Percentiles rank a stretch among this genome's conserved stretches.
phyloP scores from a whole-genome alignment of 257 asterid species.

The Cinchona pubescens region DNA sequence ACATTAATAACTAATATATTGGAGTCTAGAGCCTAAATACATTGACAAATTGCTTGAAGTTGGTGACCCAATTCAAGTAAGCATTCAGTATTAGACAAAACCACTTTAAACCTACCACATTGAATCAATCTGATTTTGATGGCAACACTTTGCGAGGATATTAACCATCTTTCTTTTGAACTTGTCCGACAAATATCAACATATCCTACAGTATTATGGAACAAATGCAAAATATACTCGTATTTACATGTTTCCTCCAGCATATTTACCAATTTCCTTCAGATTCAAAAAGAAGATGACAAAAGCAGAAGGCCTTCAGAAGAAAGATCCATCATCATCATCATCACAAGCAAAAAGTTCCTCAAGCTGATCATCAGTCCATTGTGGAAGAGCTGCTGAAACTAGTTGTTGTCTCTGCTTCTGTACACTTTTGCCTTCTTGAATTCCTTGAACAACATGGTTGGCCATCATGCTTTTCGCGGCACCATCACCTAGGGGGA shows the following conservation, averaged over 20 bases:
- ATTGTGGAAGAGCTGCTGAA: constrained; percentile 44
- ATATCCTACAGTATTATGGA: neutral
- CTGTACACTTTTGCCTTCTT: constrained; percentile 26
- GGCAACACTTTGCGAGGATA: neutral
- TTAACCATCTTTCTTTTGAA: neutral
- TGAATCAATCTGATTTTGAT: neutral
- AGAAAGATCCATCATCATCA: constrained; percentile 35
- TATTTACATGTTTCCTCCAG: neutral
- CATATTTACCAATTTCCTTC: neutral
- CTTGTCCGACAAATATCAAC: neutral
- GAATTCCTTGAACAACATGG: constrained; percentile 26
- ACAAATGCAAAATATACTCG: constrained; percentile 1
- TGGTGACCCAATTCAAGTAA: too few relatives aligned
- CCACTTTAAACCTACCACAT: neutral
- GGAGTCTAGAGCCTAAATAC: too few relatives aligned
- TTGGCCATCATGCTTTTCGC: constrained; percentile 12
- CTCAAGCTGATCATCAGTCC: constrained; percentile 84
- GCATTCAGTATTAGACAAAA: neutral
- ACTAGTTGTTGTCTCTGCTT: constrained; percentile 35
- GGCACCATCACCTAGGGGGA: constrained; percentile 4
- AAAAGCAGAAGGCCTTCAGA: neutral
- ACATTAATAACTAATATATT: too few relatives aligned
- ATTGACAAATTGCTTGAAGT: too few relatives aligned
- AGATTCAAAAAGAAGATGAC: neutral
- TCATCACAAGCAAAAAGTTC: constrained; percentile 61